These are phyloP conservation scores for Asterophora lycoperdoides DNA, from an alignment of 768 basidiomycete species.

Conservation along the genomic window DNA sequence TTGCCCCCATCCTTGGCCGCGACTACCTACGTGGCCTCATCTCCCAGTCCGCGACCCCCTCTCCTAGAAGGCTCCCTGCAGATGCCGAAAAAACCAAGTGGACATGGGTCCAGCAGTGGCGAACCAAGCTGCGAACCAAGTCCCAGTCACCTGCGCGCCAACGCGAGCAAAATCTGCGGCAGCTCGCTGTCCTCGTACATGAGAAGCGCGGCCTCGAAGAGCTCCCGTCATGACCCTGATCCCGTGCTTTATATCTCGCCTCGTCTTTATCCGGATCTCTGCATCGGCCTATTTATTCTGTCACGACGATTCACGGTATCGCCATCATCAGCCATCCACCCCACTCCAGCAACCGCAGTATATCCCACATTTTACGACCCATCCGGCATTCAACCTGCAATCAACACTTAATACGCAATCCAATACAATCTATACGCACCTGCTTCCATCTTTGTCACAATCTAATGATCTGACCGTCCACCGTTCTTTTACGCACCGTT, in stretches of 20 bases:
- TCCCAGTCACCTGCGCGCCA: constrained; percentile 49
- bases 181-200: constrained; percentile 47
- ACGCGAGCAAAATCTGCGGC: constrained; percentile 39
- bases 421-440: constrained; percentile 3
- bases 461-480: constrained; percentile 24
- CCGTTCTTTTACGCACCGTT: constrained; percentile 18
- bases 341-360: constrained; percentile 8
- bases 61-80: constrained; percentile 15
- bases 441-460: constrained; percentile 15
- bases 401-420: constrained; percentile 13
- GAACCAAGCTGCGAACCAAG: constrained; percentile 50
- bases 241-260: constrained; percentile 4
- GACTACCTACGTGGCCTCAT: constrained; percentile 61
- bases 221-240: constrained; percentile 31
- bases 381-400: background rate
- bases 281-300: constrained; percentile 18
- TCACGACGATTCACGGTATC: constrained; percentile 11
- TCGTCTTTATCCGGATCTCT: constrained; percentile 8
- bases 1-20: constrained; percentile 81
- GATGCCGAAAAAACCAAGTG: constrained; percentile 37
- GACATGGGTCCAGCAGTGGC: constrained; percentile 69
- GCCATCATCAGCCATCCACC: constrained; percentile 2
- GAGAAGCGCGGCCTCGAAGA: constrained; percentile 51
- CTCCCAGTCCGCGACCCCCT: constrained; percentile 19
- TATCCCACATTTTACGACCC: constrained; percentile 15